Evolutionary conservation across 768 basidiomycete species (phyloP).

Genomic region (Leccinellum albellum): DNA sequence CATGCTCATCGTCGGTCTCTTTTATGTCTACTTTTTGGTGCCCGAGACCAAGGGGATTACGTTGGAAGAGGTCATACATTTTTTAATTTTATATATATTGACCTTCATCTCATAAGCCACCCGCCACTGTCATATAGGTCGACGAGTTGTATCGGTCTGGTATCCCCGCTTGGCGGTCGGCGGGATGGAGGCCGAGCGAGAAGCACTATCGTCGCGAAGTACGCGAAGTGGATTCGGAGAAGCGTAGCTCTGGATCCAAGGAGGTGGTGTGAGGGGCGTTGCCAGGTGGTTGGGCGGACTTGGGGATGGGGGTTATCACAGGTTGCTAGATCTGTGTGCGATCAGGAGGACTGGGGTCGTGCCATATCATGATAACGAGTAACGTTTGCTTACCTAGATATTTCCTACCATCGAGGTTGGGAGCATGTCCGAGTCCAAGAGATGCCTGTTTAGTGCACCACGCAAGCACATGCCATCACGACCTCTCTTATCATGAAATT

Average conservation of each 20-base stretch:
- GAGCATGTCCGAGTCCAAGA: no score
- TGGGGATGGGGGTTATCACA: neutral
- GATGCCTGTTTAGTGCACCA: neutral
- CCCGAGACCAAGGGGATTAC: constrained; percentile 81
- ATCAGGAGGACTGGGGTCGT: neutral
- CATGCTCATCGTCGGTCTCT: constrained; percentile 62
- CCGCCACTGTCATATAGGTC: constrained; percentile 41
- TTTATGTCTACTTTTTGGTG: constrained; percentile 72
- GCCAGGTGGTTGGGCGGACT: neutral
- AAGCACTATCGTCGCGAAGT: constrained; percentile 33
- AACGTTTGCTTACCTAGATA: neutral
- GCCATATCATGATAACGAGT: neutral
- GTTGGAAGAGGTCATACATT: constrained; percentile 54
- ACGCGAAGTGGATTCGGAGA: constrained; percentile 13
- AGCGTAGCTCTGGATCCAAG: constrained; percentile 21
- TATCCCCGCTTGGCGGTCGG: constrained; percentile 63
- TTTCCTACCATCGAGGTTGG: neutral
- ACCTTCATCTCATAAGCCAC: neutral
- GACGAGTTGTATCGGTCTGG: constrained; percentile 73
- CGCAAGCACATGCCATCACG: no score
- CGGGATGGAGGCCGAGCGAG: constrained; percentile 50
- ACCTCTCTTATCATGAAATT: no score
- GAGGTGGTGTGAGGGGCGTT: constrained; percentile 7
- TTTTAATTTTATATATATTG: neutral
- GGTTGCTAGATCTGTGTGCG: neutral